A percentile compares a stretch with the other conserved stretches of the same genome.
phyloP scores from a whole-genome alignment of 441 rosid species.

The Dalechampia spathulata region DNA sequence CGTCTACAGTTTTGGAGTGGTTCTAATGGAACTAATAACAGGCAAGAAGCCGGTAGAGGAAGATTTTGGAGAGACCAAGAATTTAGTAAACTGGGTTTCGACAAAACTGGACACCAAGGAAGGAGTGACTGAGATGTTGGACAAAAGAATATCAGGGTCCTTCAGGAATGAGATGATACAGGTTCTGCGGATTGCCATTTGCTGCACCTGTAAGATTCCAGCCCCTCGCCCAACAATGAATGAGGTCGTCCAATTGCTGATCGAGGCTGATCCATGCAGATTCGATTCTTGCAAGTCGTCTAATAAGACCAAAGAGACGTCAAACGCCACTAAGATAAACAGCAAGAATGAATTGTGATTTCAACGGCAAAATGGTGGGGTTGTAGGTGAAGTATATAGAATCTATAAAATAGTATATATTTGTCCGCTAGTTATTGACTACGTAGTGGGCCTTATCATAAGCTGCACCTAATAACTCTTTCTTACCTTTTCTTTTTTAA shows the following conservation, averaged over 20 bases:
- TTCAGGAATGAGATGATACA: conserved; percentile 65
- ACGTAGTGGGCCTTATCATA: too few relatives aligned
- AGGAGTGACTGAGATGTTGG: conserved; percentile 68
- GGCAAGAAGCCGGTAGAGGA: conserved; percentile 77
- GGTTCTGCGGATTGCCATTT: conserved; percentile 67
- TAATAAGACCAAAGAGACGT: conserved; percentile 44
- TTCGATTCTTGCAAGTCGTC: conserved; percentile 39
- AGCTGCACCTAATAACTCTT: too few relatives aligned
- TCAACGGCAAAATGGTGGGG: too few relatives aligned
- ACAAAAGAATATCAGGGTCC: conserved; percentile 57
- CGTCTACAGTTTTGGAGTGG: conserved; percentile 90
- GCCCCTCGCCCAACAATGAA: conserved; percentile 76
- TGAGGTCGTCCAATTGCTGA: conserved; percentile 77
- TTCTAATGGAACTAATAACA: conserved; percentile 80
- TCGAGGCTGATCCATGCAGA: conserved; percentile 58
- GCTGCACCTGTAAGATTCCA: conserved; percentile 60
- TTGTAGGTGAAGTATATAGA: conserved; percentile 17
- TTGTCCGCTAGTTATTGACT: too few relatives aligned
- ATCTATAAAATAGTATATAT: conserved; percentile 19
- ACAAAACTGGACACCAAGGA: conserved; percentile 66
- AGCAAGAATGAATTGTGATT: conserved; percentile 31
- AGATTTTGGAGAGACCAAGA: conserved; percentile 79
- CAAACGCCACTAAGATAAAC: conserved; percentile 38
- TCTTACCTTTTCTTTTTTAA: too few relatives aligned
- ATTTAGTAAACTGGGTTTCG: conserved; percentile 72